Base-by-base conservation (phyloP, 805 yeast genomes). In the Candida palmyrensis region DNA sequence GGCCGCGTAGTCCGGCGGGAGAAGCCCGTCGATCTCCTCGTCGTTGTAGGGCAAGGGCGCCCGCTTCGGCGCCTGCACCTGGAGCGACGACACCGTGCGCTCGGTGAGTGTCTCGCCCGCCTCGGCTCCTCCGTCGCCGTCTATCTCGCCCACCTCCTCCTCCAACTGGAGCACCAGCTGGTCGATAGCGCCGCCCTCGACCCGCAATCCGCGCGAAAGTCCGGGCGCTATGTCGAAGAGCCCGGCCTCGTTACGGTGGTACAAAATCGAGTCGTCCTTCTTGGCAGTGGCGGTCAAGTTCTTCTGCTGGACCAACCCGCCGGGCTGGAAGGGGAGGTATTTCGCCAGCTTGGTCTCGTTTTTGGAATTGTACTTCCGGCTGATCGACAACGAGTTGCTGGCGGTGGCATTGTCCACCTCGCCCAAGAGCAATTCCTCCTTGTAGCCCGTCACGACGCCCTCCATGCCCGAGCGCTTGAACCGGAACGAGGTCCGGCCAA, bases 321-420 rank as follows among this genome's bases (percentile, higher is more conserved):
- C 97, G 0, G 98, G 98, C 37, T 82, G 79, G 51, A 92, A 92
- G 0, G 98, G 98, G 48, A 90, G 59, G 47, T 73, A 83, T 13
- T 77, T 72, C 0, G 94, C 69, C 3, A 77, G 67, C 0, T 69
- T 64, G 3, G 86, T 59, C 25, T 77, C 81, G n/a, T 64, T 64
- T 42, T 75, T 75, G 5, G 82, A 68, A 11, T 79, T 76, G 41
- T 77, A 73, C 33, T 78, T 73, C 41, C 98, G 68, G 19, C 74
- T 77, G 37, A 88, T 53, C 1, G 95, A 81, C 29, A 88, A 62
- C 0, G 95, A 82, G 39, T 79, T 81, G 9, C 79, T 68, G 11
- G 88, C 74, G 27, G 74, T 74, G 6, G 79, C 77, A 34, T 59
- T 59, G 37, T 80, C 79, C 12, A 75, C 71, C 18, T 57, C 66